These are phyloP conservation scores for Ascochyta koolunga DNA, from an alignment of 2,329 filamentous ascomycete genomes.

Conservation along the genomic window DNA sequence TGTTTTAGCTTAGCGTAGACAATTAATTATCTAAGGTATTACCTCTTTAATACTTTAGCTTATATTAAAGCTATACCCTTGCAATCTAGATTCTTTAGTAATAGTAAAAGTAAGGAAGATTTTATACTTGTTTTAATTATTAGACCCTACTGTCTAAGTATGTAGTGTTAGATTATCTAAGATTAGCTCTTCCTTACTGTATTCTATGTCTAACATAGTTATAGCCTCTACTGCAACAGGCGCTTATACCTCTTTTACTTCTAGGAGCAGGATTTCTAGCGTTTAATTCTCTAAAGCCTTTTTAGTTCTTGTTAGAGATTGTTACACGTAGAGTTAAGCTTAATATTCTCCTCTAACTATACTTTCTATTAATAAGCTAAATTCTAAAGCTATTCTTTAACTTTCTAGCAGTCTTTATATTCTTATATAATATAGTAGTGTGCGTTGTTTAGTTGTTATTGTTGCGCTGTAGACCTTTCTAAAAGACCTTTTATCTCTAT, in stretches of 20 bases:
- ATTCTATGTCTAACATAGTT: conserved; percentile 11
- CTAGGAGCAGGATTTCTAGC: neutral
- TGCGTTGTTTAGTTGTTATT: conserved; percentile 3
- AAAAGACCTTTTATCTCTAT: conserved; percentile 10
- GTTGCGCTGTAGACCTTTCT: conserved; percentile 2
- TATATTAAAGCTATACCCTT: no score
- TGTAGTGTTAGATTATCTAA: conserved; percentile 3
- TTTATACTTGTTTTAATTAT: no score
- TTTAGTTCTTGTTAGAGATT: conserved; percentile 11
- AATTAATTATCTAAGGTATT: no score
- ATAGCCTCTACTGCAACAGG: conserved; percentile 15
- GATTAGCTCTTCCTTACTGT: conserved; percentile 12
- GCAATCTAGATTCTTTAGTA: conserved; percentile 6
- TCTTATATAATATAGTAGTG: conserved; percentile 4
- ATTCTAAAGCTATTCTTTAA: no score
- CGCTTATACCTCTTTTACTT: conserved; percentile 6
- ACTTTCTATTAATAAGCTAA: conserved; percentile 10
- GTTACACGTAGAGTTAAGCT: conserved; percentile 6
- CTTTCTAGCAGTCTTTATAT: neutral
- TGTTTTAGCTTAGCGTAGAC: no score
- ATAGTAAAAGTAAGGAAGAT: conserved; percentile 10
- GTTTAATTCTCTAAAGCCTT: conserved; percentile 4
- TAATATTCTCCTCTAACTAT: conserved; percentile 4
- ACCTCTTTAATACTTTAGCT: no score
- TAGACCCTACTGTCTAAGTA: no score